Base-by-base conservation (phyloP, 2,329 filamentous ascomycete genomes). In the Clonostachys solani region DNA sequence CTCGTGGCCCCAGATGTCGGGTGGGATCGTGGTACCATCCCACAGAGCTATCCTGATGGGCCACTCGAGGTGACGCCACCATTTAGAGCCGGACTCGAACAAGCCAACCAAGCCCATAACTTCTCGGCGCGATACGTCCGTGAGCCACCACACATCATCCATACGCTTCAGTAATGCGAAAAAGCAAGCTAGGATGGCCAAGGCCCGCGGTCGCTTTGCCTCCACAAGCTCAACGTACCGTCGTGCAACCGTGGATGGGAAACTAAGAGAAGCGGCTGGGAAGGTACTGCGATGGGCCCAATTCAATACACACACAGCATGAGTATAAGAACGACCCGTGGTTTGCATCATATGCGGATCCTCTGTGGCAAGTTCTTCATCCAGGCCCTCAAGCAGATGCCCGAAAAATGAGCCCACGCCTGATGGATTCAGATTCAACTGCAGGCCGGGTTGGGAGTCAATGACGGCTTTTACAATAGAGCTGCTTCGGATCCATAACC, bases 81-180 rank as follows among this genome's bases (percentile, higher is more conserved):
- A 83, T 45, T 72, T 68, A 23, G 77, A 81, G 43, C 79, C 75
- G 3, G 74, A 70, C 56, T 81, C 76, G 58, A 83, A 83, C 35
- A 82, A 63, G 35, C 74, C 75, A 17, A 81, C 73, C 19, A 87
- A 73, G 17, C 84, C 83, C 58, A 81, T 77, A 15, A 89, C 79
- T 55, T 89, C 81, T 47, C 81, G 76, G 15, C 77, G 75, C 8
- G 83, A 78, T 56, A 86, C 83, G 37, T 84, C 83, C 17, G 81
- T 74, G 29, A 88, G 67, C 85, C 86, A 89, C 86, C 86, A 89
- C 15, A 83, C 68, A 15, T 71, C 63, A 50, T 84, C 78, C 51
- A 86, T 69, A 34, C 75, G 74, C 57, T 83, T 83, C 42, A 87
- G 68, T 36, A 86, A 66, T 29, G 81, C 83, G 55, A 86, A 86